phyloP scores from a whole-genome alignment of 139 green algal species.

The Volvox reticuliferus region DNA sequence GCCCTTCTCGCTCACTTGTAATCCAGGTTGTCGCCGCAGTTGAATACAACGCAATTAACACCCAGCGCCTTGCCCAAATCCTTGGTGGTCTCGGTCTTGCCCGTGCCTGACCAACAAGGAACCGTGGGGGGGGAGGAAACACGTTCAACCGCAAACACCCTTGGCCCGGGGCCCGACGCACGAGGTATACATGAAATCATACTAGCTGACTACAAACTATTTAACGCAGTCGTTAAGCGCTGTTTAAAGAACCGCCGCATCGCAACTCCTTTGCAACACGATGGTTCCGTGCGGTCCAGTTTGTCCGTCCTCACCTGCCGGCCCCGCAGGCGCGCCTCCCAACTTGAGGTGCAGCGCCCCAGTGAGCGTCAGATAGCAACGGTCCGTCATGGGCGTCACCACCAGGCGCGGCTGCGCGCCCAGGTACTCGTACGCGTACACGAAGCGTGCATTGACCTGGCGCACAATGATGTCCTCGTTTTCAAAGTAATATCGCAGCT shows the following conservation, averaged over 20 bases:
- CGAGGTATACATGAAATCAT: too few species aligned
- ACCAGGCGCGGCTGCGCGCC: conserved; percentile 87
- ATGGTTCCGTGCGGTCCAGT: neutral
- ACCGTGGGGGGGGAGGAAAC: too few species aligned
- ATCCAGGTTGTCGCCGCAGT: conserved; percentile 93
- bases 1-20: conserved; percentile 72
- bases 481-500: conserved; percentile 81
- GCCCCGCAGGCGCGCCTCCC: conserved; percentile 86
- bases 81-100: conserved; percentile 94
- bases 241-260: too few species aligned
- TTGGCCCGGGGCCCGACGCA: too few species aligned
- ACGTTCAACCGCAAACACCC: too few species aligned
- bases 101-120: conserved; percentile 55
- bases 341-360: conserved; percentile 91
- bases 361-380: conserved; percentile 93
- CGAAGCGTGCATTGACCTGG: conserved; percentile 82
- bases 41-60: conserved; percentile 94
- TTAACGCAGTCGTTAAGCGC: too few species aligned
- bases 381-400: conserved; percentile 90
- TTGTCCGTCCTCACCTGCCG: conserved; percentile 66
- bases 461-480: conserved; percentile 74
- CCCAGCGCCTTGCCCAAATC: conserved; percentile 90
- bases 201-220: neutral
- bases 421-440: conserved; percentile 93
- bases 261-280: too few species aligned